Evolutionary conservation across 805 yeast genomes (phyloP).

Genomic region (Wickerhamiella sergipiensis): DNA sequence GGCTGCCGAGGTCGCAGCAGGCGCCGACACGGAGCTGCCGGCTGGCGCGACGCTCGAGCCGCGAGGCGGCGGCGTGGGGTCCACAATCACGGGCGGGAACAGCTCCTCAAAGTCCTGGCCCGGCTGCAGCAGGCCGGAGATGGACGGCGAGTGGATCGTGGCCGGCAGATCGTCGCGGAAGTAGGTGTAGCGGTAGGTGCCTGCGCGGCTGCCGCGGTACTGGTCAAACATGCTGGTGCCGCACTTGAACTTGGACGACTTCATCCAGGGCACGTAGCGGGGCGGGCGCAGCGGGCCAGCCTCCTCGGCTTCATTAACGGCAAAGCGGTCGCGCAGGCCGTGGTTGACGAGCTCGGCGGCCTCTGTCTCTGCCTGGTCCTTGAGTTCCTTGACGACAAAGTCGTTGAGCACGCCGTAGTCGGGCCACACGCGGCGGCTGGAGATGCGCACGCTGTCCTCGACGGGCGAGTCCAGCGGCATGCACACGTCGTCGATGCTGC

Average conservation of each 20-base stretch:
- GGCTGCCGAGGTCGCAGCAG: not conserved
- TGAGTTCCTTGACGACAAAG: conserved; percentile 57
- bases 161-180: conserved; percentile 80
- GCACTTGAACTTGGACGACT: conserved; percentile 11
- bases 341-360: conserved; percentile 16
- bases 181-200: conserved; percentile 70
- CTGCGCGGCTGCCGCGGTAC: conserved; percentile 10
- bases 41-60: not conserved
- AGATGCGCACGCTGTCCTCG: conserved; percentile 16
- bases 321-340: conserved; percentile 25
- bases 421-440: conserved; percentile 53
- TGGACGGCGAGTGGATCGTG: conserved; percentile 82
- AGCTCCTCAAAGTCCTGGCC: conserved; percentile 46
- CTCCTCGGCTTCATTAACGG: conserved; percentile 42
- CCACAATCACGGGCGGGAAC: conserved; percentile 28
- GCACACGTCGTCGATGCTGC: conserved; percentile 86
- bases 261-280: conserved; percentile 63
- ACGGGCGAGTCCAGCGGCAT: conserved; percentile 49
- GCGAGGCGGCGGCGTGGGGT: not conserved
- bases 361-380: conserved; percentile 26
- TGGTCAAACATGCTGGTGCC: conserved; percentile 4
- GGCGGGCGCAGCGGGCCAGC: conserved; percentile 62
- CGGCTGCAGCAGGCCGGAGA: conserved; percentile 63
- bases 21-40: not conserved
- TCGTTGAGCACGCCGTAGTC: conserved; percentile 65